Evolutionary conservation across 179 eudicot genomes (phyloP).

Genomic region (Dionaea muscipula): DNA sequence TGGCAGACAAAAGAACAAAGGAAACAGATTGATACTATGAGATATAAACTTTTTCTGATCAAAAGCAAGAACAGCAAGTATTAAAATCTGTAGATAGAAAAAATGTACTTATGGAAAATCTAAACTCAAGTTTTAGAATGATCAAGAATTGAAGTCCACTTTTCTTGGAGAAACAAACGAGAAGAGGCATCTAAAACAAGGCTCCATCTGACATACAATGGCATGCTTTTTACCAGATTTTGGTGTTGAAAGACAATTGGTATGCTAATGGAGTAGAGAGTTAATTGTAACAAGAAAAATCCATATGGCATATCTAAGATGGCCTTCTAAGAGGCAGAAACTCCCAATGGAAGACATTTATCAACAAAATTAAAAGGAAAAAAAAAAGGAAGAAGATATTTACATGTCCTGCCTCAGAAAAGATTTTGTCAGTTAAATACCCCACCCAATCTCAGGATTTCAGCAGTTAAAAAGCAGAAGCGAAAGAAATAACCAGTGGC

Average conservation of each 20-base stretch:
- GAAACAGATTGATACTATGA: slow-evolving; percentile 5
- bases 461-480: background rate
- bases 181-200: too few relatives aligned
- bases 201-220: too few relatives aligned
- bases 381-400: background rate
- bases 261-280: too few relatives aligned
- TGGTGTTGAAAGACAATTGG: too few relatives aligned
- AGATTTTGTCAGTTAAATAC: background rate
- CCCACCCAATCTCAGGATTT: background rate
- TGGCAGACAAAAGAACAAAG: slow-evolving; percentile 11
- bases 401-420: background rate
- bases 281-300: background rate
- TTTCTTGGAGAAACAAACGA: too few relatives aligned
- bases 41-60: background rate
- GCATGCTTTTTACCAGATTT: too few relatives aligned
- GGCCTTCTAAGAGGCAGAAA: background rate
- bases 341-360: background rate
- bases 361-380: background rate
- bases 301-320: background rate
- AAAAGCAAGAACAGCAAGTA: too few relatives aligned
- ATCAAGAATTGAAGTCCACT: too few relatives aligned
- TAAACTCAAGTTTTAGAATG: too few relatives aligned
- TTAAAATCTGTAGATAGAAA: too few relatives aligned
- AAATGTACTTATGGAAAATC: too few relatives aligned
- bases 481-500: slow-evolving; percentile 5